phyloP scores from a whole-genome alignment of 371 early-diverging fungal genomes.

The Lichtheimia corymbifera region DNA sequence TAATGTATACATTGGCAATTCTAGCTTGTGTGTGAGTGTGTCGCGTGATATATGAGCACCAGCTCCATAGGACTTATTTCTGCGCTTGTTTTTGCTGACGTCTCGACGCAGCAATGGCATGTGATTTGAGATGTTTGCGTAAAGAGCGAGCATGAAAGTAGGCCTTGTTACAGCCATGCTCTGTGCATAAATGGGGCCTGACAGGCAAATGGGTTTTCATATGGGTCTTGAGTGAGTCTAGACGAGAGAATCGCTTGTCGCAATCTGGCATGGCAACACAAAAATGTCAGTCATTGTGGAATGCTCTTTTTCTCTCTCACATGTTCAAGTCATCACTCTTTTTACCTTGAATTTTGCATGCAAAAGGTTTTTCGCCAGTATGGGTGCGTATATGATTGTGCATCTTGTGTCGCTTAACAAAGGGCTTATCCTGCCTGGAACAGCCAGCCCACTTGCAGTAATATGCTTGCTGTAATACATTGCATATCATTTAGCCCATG shows the following conservation, averaged over 20 bases:
- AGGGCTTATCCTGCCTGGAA: conserved; percentile 66
- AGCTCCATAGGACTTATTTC: background rate
- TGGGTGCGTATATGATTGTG: conserved; percentile 83
- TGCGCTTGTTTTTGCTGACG: background rate
- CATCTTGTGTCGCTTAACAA: conserved; percentile 84
- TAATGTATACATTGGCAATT: background rate
- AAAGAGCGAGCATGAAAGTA: conserved; percentile 82
- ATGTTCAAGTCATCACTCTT: background rate
- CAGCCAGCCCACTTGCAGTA: conserved; percentile 79
- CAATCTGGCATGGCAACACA: conserved; percentile 49
- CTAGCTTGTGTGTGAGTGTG: background rate
- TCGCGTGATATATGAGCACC: background rate
- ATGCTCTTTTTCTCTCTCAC: background rate
- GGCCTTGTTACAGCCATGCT: conserved; percentile 70
- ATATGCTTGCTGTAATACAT: conserved; percentile 54
- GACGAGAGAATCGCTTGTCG: conserved; percentile 78
- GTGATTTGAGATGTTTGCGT: conserved; percentile 70
- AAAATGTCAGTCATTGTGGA: background rate
- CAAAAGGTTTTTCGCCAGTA: conserved; percentile 72
- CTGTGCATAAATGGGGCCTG: conserved; percentile 66
- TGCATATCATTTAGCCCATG: no score
- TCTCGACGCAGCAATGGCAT: conserved; percentile 11
- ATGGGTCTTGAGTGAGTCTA: conserved; percentile 78
- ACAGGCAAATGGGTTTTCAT: conserved; percentile 82
- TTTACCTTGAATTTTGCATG: conserved; percentile 22